phyloP scores from a whole-genome alignment of 2,329 filamentous ascomycete species.

The Cordyceps sp. region DNA sequence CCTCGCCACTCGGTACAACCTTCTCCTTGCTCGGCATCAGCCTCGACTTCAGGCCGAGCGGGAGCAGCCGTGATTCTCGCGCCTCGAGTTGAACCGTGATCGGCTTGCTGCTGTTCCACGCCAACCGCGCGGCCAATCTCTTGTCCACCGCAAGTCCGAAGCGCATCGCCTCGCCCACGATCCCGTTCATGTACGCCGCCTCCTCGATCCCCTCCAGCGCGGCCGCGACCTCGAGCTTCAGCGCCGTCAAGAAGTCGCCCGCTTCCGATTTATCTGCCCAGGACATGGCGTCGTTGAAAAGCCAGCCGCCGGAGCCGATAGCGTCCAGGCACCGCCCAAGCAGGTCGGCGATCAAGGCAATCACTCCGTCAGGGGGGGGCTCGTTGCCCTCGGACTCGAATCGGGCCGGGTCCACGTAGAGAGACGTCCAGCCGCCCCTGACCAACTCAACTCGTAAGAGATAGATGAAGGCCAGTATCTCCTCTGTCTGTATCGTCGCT shows the following conservation, averaged over 20 bases:
- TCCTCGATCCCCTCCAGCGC: slow-evolving; percentile 59
- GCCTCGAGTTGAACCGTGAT: slow-evolving; percentile 24
- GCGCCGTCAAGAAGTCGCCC: slow-evolving; percentile 45
- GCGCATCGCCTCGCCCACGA: slow-evolving; percentile 49
- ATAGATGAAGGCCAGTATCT: slow-evolving; percentile 55
- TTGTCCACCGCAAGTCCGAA: slow-evolving; percentile 31
- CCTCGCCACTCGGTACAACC: slow-evolving; percentile 52
- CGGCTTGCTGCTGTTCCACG: slow-evolving; percentile 21
- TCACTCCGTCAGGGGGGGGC: slow-evolving; percentile 46
- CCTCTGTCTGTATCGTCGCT: slow-evolving; percentile 44
- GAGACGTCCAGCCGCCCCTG: slow-evolving; percentile 59
- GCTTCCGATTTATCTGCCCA: slow-evolving; percentile 34
- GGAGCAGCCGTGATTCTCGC: slow-evolving; percentile 37
- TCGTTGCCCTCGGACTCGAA: slow-evolving; percentile 24
- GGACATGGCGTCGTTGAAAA: slow-evolving; percentile 41
- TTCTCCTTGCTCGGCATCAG: slow-evolving; percentile 33
- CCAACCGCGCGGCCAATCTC: slow-evolving; percentile 10
- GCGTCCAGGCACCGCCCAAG: slow-evolving; percentile 61
- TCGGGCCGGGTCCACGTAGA: slow-evolving; percentile 45
- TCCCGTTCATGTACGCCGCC: slow-evolving; percentile 43
- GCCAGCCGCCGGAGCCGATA: slow-evolving; percentile 58
- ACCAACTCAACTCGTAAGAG: slow-evolving; percentile 58
- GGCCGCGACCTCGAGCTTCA: slow-evolving; percentile 53
- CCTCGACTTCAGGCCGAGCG: slow-evolving; percentile 54
- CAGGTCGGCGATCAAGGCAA: slow-evolving; percentile 54